Evolutionary conservation across 257 asterid genomes (phyloP).

Genomic region (Euphrasia confusa): DNA sequence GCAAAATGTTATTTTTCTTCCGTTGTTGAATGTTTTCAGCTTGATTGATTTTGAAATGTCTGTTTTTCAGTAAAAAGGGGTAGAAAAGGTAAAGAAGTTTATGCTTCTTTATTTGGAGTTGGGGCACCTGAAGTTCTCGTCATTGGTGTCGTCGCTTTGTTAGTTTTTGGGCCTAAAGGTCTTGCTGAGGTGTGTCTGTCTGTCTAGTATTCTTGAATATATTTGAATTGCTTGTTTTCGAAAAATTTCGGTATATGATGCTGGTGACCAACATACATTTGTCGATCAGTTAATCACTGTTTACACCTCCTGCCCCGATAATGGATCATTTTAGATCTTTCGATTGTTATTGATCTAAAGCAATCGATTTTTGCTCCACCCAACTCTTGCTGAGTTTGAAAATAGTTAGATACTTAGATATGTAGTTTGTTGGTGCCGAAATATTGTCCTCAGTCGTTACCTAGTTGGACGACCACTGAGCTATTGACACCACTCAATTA

Average conservation of each 20-base stretch:
- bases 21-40: not conserved
- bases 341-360: not conserved
- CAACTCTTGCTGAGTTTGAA: not conserved
- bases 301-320: not conserved
- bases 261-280: not conserved
- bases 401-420: too few relatives aligned
- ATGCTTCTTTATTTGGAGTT: constrained; percentile 94
- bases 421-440: not conserved
- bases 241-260: too few relatives aligned
- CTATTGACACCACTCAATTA: too few relatives aligned
- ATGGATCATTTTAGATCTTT: not conserved
- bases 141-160: constrained; percentile 90
- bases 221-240: not conserved
- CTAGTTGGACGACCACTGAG: too few relatives aligned
- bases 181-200: constrained; percentile 99
- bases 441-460: not conserved
- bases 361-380: not conserved
- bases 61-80: constrained; percentile 54
- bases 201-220: not conserved
- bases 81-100: constrained; percentile 54
- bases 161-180: constrained; percentile 94
- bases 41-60: constrained; percentile 5
- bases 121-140: constrained; percentile 96
- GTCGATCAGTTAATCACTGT: not conserved
- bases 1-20: not conserved